phyloP scores from a whole-genome alignment of 805 yeast genomes.

The Tetrapisispora pingtungensis region DNA sequence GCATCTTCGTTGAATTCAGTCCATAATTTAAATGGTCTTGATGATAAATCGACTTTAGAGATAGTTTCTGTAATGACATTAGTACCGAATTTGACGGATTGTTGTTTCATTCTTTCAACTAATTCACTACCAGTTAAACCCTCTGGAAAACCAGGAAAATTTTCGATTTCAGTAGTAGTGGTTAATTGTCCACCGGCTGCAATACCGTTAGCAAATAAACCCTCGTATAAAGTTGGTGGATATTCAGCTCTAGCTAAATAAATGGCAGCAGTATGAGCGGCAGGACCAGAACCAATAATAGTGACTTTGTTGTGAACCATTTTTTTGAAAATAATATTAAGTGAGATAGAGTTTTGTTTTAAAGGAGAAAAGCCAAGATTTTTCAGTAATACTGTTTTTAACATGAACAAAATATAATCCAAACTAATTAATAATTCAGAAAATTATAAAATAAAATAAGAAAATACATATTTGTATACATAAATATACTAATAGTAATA shows the following conservation, averaged over 20 bases:
- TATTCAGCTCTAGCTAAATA: slow-evolving; percentile 95
- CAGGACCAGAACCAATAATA: slow-evolving; percentile 96
- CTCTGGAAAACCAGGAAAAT: slow-evolving; percentile 97
- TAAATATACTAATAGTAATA: too few relatives aligned
- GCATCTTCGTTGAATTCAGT: slow-evolving; percentile 88
- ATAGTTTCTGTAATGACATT: slow-evolving; percentile 92
- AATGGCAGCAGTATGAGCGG: slow-evolving; percentile 99
- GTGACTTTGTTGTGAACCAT: slow-evolving; percentile 64
- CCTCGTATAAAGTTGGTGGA: slow-evolving; percentile 89
- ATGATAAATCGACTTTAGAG: slow-evolving; percentile 79
- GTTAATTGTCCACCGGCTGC: slow-evolving; percentile 99
- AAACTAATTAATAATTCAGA: too few relatives aligned
- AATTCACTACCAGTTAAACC: slow-evolving; percentile 80
- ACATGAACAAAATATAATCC: background rate
- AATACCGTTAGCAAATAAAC: slow-evolving; percentile 90
- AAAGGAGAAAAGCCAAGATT: background rate
- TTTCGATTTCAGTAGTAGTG: slow-evolving; percentile 96
- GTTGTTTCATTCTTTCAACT: slow-evolving; percentile 91
- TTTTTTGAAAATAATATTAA: background rate
- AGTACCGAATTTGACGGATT: slow-evolving; percentile 82
- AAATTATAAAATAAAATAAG: background rate
- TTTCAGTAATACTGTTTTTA: background rate
- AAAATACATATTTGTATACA: too few relatives aligned
- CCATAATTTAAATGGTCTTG: slow-evolving; percentile 93
- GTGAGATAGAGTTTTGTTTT: background rate